A percentile compares a stretch with the other conserved stretches of the same genome.
Conservation (phyloP, 140 eudicot species). For the Stevia rebaudiana region DNA sequence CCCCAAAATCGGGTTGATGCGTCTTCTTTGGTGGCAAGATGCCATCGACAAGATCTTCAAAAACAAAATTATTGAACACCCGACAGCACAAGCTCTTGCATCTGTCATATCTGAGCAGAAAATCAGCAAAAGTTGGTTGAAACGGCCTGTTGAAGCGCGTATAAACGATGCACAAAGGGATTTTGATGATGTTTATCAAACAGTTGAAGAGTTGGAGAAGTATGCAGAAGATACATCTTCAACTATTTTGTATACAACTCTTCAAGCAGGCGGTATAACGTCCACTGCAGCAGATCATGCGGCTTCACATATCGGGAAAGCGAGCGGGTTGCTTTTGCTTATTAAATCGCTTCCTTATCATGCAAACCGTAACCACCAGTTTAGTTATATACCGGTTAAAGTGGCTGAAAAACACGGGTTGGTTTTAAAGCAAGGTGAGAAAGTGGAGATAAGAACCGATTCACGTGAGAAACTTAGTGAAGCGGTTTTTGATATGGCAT, state of each 20-base stretch:
- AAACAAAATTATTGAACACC: conserved; percentile 81
- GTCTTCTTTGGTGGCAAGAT: conserved; percentile 97
- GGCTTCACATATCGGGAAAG: conserved; percentile 95
- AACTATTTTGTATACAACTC: conserved; percentile 74
- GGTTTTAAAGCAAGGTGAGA: conserved; percentile 48
- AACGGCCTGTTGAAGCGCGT: conserved; percentile 79
- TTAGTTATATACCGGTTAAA: conserved; percentile 65
- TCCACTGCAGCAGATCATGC: conserved; percentile 94
- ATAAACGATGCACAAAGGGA: conserved; percentile 80
- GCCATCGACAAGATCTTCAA: conserved; percentile 73
- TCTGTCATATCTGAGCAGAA: conserved; percentile 61
- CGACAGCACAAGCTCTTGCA: conserved; percentile 74
- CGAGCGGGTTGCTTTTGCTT: conserved; percentile 76
- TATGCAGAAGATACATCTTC: conserved; percentile 85
- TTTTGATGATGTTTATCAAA: conserved; percentile 46
- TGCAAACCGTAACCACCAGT: conserved; percentile 52
- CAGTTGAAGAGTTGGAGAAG: conserved; percentile 63
- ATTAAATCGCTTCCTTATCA: conserved; percentile 80
- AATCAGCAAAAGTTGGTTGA: conserved; percentile 79
- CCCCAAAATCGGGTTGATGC: conserved; percentile 92
- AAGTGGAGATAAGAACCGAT: conserved; percentile 44
- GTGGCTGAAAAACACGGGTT: conserved; percentile 79
- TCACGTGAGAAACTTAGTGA: conserved; percentile 59
- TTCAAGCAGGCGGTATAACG: conserved; percentile 74
- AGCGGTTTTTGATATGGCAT: conserved; percentile 87